phyloP scores from a whole-genome alignment of 148 eudicot species.

The Persicaria tinctoria region DNA sequence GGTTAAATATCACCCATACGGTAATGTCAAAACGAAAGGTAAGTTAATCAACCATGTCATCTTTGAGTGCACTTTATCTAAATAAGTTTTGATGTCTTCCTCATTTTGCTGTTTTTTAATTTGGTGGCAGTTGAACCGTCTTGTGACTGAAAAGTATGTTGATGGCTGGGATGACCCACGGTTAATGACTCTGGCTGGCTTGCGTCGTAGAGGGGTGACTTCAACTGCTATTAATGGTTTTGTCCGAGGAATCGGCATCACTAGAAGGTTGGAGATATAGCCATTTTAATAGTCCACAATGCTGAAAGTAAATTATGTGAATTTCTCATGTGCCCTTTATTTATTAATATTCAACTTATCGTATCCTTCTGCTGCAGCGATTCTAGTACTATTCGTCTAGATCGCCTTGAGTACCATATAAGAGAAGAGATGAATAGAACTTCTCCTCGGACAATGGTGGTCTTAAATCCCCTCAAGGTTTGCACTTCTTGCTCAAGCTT shows the following conservation, averaged over 20 bases:
- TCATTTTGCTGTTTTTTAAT: background rate
- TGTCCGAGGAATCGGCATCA: constrained; percentile 91
- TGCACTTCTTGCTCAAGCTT: constrained; percentile 13
- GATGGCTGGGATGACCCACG: constrained; percentile 99
- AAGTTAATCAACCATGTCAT: constrained; percentile 17
- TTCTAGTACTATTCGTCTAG: constrained; percentile 58
- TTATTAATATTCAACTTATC: background rate
- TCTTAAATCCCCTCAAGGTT: constrained; percentile 84
- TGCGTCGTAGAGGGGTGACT: constrained; percentile 89
- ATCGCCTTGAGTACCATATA: constrained; percentile 76
- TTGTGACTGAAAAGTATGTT: constrained; percentile 80
- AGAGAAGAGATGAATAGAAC: constrained; percentile 89
- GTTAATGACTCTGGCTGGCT: constrained; percentile 86
- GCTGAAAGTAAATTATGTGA: background rate
- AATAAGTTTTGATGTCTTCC: background rate
- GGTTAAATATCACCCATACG: constrained; percentile 82
- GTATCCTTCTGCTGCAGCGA: constrained; percentile 49
- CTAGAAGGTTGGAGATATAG: constrained; percentile 55
- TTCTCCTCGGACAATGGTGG: constrained; percentile 79
- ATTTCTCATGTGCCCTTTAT: background rate
- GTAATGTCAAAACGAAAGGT: constrained; percentile 99
- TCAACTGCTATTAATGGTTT: constrained; percentile 78
- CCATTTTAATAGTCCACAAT: background rate
- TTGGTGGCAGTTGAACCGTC: constrained; percentile 59
- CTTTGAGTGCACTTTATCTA: constrained; percentile 2